Base-by-base conservation (phyloP, 2,329 filamentous ascomycete species). In the Talaromyces amestolkiae region DNA sequence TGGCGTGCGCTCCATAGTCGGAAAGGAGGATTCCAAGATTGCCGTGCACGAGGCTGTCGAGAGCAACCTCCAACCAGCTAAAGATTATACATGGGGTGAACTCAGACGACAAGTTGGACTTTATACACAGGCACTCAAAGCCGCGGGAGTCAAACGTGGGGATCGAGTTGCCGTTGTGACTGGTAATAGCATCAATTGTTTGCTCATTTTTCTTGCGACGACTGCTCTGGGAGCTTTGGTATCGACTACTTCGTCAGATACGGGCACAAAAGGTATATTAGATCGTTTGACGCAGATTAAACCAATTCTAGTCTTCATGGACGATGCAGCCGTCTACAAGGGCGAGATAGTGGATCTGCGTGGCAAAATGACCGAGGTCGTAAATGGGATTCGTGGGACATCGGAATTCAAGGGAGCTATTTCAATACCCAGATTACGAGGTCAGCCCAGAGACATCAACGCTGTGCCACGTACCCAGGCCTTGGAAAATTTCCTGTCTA, bases 251-350 rank as follows among this genome's bases (percentile, higher is more conserved):
- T 91, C 88, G 8, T 94, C 92, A 0, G 92, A 96, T 76, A 95
- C 95, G 89, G 92, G 92, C 0, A 87, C 89, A 15, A 88, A 89
- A 68, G 92, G 91, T 0, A 85, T 96, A 19, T 71, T 96, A 70
- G 91, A 95, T 76, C 82, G 92, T 39, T 82, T 91, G 31, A 78
- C 88, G 58, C 91, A 95, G 80, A 87, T 95, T 66, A 83, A 88
- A 69, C 92, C 92, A 3, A 89, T 86, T 76, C 91, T 87, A 73
- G 82, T 96, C n/a, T 95, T 96, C 73, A 88, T 94, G 72, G 92
- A 96, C 70, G 92, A 95, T 71, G 87, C 84, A 43, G 85, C 91
- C 0, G 78, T 94, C 2, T 96, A 96, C 70, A 94, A 94, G 70
- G 91, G 91, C 54, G 91, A 91, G 76, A 86, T 81, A 0, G 81